Evolutionary conservation across 83 land plant species (phyloP).

Genomic region (Diphasiastrum complanatum): DNA sequence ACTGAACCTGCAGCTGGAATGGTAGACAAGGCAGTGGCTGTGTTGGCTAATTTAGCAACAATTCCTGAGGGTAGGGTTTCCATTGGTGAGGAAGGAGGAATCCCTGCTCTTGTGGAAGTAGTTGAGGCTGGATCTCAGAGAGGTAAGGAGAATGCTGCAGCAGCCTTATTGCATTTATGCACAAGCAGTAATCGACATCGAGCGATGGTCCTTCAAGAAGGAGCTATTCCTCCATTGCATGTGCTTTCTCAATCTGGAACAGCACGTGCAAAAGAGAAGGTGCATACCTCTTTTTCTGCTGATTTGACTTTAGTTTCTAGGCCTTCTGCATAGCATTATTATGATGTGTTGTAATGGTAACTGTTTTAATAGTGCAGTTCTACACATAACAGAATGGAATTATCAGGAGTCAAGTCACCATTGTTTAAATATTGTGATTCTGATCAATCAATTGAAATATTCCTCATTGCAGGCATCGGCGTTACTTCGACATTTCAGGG

Average conservation of each 20-base stretch:
- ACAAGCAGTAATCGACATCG: slow-evolving; percentile 46
- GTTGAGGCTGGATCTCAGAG: slow-evolving; percentile 69
- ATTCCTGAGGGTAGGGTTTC: slow-evolving; percentile 50
- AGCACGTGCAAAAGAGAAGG: slow-evolving; percentile 78
- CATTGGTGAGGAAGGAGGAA: slow-evolving; percentile 54
- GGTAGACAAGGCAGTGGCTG: slow-evolving; percentile 81
- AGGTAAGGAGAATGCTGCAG: slow-evolving; percentile 77
- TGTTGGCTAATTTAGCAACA: slow-evolving; percentile 59
- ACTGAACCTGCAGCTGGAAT: slow-evolving; percentile 70
- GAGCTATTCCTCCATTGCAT: slow-evolving; percentile 74
- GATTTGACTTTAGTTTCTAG: too few species aligned
- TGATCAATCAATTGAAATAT: too few species aligned
- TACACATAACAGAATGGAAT: too few species aligned
- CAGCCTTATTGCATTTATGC: slow-evolving; percentile 60
- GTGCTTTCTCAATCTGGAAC: slow-evolving; percentile 71
- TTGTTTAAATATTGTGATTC: too few species aligned
- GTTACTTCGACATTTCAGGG: too few species aligned
- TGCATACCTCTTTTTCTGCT: not conserved
- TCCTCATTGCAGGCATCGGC: too few species aligned
- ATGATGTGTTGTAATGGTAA: too few species aligned
- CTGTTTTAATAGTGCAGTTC: too few species aligned
- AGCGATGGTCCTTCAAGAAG: slow-evolving; percentile 67
- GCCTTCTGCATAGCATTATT: too few species aligned
- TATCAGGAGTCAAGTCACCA: too few species aligned
- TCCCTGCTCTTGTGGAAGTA: slow-evolving; percentile 64